Evolutionary conservation across 768 basidiomycete species (phyloP).

Genomic region (Pleurotus citrinopileatus): DNA sequence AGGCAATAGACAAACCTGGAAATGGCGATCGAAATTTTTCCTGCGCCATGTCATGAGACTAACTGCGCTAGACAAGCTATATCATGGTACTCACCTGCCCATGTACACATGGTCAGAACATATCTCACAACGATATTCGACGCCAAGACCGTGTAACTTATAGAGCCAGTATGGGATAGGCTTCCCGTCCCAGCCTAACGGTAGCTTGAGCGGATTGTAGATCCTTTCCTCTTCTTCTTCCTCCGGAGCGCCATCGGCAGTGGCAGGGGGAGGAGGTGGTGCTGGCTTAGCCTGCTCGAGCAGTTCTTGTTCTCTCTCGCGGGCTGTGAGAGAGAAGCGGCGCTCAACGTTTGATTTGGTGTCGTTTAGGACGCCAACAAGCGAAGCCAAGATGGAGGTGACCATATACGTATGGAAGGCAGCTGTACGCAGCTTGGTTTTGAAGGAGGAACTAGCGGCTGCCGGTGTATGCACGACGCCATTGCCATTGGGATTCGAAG

Average conservation of each 20-base stretch:
- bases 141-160: constrained; percentile 97
- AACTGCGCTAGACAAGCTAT: neutral
- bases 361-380: constrained; percentile 72
- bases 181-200: constrained; percentile 97
- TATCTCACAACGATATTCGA: constrained; percentile 96
- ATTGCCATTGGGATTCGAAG: constrained; percentile 58
- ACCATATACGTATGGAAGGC: constrained; percentile 73
- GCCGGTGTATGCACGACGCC: constrained; percentile 23
- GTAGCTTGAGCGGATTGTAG: constrained; percentile 96
- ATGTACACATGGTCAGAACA: constrained; percentile 97
- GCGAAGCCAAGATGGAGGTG: constrained; percentile 60
- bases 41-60: constrained; percentile 31
- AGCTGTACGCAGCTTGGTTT: constrained; percentile 55
- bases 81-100: constrained; percentile 65
- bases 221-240: constrained; percentile 95
- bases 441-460: constrained; percentile 33
- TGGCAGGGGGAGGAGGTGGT: constrained; percentile 42
- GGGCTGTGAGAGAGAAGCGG: constrained; percentile 93
- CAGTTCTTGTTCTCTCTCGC: constrained; percentile 93
- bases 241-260: constrained; percentile 44
- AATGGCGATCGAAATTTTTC: constrained; percentile 96
- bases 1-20: constrained; percentile 61
- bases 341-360: constrained; percentile 97
- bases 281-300: constrained; percentile 65
- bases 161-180: constrained; percentile 99